Base-by-base conservation (phyloP, 805 yeast species). In the Candida easanensis region DNA sequence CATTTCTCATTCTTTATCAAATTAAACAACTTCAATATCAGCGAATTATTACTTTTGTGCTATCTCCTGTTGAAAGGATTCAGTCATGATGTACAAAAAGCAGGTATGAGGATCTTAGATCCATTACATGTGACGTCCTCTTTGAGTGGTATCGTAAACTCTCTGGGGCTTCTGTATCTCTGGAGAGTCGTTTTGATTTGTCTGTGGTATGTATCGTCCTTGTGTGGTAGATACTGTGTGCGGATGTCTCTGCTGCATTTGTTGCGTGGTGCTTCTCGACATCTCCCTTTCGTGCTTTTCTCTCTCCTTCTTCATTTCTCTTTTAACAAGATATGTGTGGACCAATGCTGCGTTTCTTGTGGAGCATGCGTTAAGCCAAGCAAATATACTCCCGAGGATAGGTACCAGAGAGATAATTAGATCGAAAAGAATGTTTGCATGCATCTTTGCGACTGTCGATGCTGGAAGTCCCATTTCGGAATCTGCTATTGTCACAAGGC, bases 331-430 rank as follows among this genome's bases (percentile, higher is more conserved):
- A 16, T 40, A 38, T 4, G 55, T 76, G 59, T 87, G 88, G 8
- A 89, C 73, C 54, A 88, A 56, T 0, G 91, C 90, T 0, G 96
- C 95, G 61, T 91, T 90, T 56, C 97, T 70, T 0, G 97, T 87
- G 7, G 95, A 86, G 58, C 96, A 86, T 2, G 82, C 86, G 57
- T 88, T 78, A 61, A 90, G 46, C 91, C 96, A 90, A 11, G 86
- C 68, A 42, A 89, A 75, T 28, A 89, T 64, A 3, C 81, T 70
- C 1, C 98, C 98, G 26, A 91, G 61, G 4, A 89, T 52, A 0
- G 98, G 98, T 0, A 91, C 82, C 26, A 91, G 67, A 2, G 90
- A 74, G 30, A 90, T 78, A 31, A 85, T 52, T 23, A 90, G 69
- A 61, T 91, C 97, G 45, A 88, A 61, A 11, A 77, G 57, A 31